These are phyloP conservation scores for Nidularia sp. DNA, from an alignment of 768 basidiomycete species.

Conservation along the genomic window DNA sequence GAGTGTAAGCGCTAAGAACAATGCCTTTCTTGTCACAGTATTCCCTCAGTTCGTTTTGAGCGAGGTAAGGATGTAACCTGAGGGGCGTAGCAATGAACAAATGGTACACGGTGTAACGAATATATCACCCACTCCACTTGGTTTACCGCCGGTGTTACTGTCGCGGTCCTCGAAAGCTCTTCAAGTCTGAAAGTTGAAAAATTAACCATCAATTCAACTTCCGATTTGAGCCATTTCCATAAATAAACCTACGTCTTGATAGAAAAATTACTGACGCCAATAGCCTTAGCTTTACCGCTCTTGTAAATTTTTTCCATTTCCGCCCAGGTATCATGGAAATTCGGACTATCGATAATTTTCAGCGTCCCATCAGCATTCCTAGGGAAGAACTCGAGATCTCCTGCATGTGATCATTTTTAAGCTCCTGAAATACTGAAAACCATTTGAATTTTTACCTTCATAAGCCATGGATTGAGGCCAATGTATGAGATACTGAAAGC, in stretches of 20 bases:
- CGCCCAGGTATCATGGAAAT: not conserved
- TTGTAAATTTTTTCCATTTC: not conserved
- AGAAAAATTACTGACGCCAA: not conserved
- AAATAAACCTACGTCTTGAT: slow-evolving; percentile 1
- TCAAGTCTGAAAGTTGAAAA: not conserved
- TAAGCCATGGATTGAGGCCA: not conserved
- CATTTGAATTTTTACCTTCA: not conserved
- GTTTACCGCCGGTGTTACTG: not conserved
- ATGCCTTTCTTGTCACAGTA: not conserved
- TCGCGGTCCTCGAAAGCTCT: not conserved
- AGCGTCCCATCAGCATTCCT: not conserved
- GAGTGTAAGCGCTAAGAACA: not conserved
- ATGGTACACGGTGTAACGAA: too few species aligned
- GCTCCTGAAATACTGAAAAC: not conserved
- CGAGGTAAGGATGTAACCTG: not conserved
- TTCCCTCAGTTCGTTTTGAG: not conserved
- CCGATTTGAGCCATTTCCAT: too few species aligned
- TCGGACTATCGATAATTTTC: not conserved
- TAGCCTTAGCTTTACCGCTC: not conserved
- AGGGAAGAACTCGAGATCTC: not conserved
- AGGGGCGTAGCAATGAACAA: too few species aligned
- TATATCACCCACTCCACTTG: not conserved
- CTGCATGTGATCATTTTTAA: not conserved
- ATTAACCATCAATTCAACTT: too few species aligned
- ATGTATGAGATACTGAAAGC: not conserved